Percentiles rank a stretch among this genome's conserved stretches.
Evolutionary conservation across 441 rosid genomes (phyloP).

Genomic region (Mallotus repandus): DNA sequence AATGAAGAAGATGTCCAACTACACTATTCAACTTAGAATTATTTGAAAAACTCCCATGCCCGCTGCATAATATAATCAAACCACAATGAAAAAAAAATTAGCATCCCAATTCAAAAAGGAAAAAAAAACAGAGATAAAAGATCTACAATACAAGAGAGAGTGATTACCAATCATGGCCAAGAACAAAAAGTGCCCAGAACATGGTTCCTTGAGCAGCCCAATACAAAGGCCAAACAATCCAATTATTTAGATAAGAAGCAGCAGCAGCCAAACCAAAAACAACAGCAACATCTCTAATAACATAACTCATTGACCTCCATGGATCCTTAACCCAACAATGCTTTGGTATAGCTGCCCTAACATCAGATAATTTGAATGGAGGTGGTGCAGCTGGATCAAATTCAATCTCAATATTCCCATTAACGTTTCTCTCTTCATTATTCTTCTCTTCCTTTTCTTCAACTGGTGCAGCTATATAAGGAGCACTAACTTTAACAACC

Average conservation of each 20-base stretch:
- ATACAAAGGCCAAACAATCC: conserved; percentile 93
- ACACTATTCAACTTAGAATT: conserved; percentile 71
- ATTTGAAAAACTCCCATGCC: conserved; percentile 96
- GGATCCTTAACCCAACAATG: conserved; percentile 97
- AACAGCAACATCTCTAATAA: conserved; percentile 74
- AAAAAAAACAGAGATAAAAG: background rate
- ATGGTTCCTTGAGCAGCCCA: conserved; percentile 96
- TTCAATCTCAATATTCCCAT: conserved; percentile 20
- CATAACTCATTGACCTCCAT: conserved; percentile 90
- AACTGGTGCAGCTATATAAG: conserved; percentile 31
- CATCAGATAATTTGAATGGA: conserved; percentile 73
- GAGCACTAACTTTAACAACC: conserved; percentile 53
- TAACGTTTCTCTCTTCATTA: conserved; percentile 22
- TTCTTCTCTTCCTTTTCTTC: conserved; percentile 27
- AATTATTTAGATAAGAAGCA: conserved; percentile 65
- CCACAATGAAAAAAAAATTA: background rate
- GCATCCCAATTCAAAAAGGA: background rate
- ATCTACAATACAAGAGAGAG: background rate
- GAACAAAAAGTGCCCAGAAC: conserved; percentile 98
- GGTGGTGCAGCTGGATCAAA: conserved; percentile 80
- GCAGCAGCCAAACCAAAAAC: conserved; percentile 80
- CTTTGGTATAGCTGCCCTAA: conserved; percentile 93
- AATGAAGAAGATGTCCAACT: conserved; percentile 84
- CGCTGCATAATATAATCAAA: conserved; percentile 40
- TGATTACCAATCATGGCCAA: conserved; percentile 90